phyloP scores from a whole-genome alignment of 805 yeast genomes.

The Clavispora asparagi region DNA sequence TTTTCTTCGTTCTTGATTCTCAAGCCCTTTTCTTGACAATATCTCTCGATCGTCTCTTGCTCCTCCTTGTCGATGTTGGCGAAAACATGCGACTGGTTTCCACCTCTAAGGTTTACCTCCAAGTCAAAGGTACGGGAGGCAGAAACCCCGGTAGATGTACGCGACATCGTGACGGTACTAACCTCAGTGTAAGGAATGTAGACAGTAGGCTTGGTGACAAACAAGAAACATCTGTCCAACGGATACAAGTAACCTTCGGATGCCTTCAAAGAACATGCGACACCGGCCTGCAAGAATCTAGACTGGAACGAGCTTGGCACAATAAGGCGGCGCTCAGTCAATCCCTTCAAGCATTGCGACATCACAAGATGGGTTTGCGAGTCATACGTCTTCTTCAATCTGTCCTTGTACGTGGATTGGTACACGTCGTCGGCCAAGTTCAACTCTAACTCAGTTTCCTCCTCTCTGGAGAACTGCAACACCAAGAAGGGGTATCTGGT shows the following conservation, averaged over 20 bases:
- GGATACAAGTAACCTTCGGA: conserved; percentile 92
- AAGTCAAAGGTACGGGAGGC: conserved; percentile 90
- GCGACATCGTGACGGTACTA: conserved; percentile 70
- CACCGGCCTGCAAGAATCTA: conserved; percentile 75
- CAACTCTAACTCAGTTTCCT: conserved; percentile 84
- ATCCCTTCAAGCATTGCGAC: conserved; percentile 82
- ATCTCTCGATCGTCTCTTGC: conserved; percentile 72
- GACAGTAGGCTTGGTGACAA: conserved; percentile 90
- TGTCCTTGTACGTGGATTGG: conserved; percentile 67
- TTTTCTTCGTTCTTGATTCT: conserved; percentile 84
- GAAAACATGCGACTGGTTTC: conserved; percentile 67
- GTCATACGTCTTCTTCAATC: conserved; percentile 71
- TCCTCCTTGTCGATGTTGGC: conserved; percentile 89
- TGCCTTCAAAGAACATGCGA: conserved; percentile 89
- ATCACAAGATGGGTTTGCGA: conserved; percentile 82
- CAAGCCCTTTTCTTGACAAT: conserved; percentile 70
- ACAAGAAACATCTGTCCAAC: conserved; percentile 85
- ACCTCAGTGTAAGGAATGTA: conserved; percentile 86
- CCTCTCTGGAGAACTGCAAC: conserved; percentile 83
- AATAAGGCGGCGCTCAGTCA: conserved; percentile 79
- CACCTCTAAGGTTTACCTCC: conserved; percentile 66
- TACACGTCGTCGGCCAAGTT: conserved; percentile 81
- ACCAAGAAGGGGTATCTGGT: conserved; percentile 92
- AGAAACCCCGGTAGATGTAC: conserved; percentile 74
- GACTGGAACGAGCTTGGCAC: conserved; percentile 81